Conservation (phyloP, 768 basidiomycete genomes). For the Tulasnella sp. region DNA sequence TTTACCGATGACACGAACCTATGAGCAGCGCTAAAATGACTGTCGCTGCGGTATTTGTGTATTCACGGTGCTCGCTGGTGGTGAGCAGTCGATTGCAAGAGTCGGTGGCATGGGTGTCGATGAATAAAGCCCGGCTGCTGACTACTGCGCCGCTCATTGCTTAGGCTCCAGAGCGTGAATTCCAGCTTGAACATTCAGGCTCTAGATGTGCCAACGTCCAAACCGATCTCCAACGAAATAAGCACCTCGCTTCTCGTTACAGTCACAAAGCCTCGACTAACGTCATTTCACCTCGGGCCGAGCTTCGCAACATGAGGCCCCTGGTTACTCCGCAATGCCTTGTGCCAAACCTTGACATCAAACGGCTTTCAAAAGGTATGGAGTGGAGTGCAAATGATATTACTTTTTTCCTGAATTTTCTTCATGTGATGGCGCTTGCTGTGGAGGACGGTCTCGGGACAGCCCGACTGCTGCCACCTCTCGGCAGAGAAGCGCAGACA, state of each 20-base stretch:
- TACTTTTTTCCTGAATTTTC: neutral
- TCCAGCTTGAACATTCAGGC: neutral
- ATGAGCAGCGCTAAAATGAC: neutral
- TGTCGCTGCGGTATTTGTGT: neutral
- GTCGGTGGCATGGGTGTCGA: neutral
- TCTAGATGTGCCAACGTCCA: neutral
- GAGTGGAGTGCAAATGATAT: neutral
- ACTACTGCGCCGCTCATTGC: neutral
- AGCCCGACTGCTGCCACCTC: neutral
- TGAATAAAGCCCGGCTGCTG: neutral
- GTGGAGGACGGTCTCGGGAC: neutral
- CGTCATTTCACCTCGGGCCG: conserved; percentile 6
- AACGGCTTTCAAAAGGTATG: neutral
- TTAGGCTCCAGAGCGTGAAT: neutral
- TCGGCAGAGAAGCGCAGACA: neutral
- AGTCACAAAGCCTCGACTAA: neutral
- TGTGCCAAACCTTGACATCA: neutral
- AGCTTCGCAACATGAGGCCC: conserved; percentile 6
- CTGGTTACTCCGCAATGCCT: neutral
- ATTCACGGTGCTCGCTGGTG: neutral
- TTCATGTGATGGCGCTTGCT: neutral
- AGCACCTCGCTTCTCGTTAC: neutral
- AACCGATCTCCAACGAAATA: neutral
- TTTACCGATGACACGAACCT: neutral
- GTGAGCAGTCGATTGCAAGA: neutral